Evolutionary conservation across 257 asterid species (phyloP).

Genomic region (Anisodus acutangulus): DNA sequence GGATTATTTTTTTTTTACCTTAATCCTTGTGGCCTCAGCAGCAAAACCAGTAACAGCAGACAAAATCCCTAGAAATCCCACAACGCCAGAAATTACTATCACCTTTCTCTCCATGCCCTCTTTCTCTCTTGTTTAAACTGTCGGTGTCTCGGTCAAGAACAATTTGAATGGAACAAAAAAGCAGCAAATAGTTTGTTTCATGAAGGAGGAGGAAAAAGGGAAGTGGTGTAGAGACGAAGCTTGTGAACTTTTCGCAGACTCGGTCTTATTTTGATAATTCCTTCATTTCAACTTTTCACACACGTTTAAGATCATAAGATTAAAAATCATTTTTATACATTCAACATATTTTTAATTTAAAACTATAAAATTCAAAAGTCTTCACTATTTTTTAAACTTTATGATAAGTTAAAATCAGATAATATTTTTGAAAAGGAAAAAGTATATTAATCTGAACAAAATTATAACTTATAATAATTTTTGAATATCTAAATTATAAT

Average conservation of each 20-base stretch:
- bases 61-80: constrained; percentile 65
- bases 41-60: constrained; percentile 81
- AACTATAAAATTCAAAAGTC: too few relatives aligned
- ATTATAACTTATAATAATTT: too few relatives aligned
- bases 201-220: not conserved
- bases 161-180: not conserved
- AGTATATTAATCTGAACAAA: too few relatives aligned
- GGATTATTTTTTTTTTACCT: constrained; percentile 43
- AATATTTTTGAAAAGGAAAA: too few relatives aligned
- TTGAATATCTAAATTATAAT: too few relatives aligned
- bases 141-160: not conserved
- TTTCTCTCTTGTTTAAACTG: constrained; percentile 20
- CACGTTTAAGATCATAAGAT: too few relatives aligned
- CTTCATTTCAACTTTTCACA: too few relatives aligned
- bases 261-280: too few relatives aligned
- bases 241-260: not conserved
- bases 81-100: constrained; percentile 54
- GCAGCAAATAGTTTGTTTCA: not conserved
- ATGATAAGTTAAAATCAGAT: too few relatives aligned
- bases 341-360: too few relatives aligned
- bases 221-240: not conserved
- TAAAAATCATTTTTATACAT: too few relatives aligned
- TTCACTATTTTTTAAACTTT: too few relatives aligned
- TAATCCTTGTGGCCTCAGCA: constrained; percentile 75
- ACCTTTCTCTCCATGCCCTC: constrained; percentile 60